These are phyloP conservation scores for Phaffomyces opuntiae DNA, from an alignment of 805 yeast genomes.

Conservation along the genomic window DNA sequence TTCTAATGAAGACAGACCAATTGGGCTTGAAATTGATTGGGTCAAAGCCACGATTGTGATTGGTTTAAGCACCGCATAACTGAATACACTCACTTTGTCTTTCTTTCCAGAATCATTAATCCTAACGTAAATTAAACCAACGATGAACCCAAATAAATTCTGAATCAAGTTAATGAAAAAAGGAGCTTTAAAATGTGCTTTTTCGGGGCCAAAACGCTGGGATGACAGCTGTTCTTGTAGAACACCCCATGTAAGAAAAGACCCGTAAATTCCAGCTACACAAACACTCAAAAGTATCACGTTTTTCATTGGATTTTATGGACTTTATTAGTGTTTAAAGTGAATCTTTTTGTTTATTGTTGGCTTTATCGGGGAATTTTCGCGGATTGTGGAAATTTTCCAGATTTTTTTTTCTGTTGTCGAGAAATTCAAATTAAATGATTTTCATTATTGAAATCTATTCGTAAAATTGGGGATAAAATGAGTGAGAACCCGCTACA, in stretches of 20 bases:
- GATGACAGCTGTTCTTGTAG: conserved; percentile 85
- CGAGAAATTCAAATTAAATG: neutral
- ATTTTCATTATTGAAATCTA: neutral
- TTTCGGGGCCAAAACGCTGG: conserved; percentile 55
- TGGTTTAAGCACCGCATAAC: conserved; percentile 14
- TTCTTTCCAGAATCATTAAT: conserved; percentile 13
- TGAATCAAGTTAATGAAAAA: conserved; percentile 72
- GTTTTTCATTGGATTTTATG: neutral
- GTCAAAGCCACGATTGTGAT: conserved; percentile 31
- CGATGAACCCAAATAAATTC: conserved; percentile 60
- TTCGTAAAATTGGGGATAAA: neutral
- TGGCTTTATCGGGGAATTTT: conserved; percentile 1
- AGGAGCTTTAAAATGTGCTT: conserved; percentile 62
- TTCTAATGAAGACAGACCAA: conserved; percentile 69
- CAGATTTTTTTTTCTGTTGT: neutral
- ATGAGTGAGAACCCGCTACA: conserved; percentile 21
- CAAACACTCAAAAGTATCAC: conserved; percentile 22
- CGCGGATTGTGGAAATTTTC: neutral
- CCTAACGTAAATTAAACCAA: conserved; percentile 56
- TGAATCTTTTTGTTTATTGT: neutral
- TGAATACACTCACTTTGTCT: conserved; percentile 11
- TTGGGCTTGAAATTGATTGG: conserved; percentile 75
- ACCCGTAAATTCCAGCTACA: conserved; percentile 65
- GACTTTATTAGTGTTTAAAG: neutral
- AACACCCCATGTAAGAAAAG: conserved; percentile 88